Base-by-base conservation (phyloP, 2,329 filamentous ascomycete species). In the Simplicillium sp. region DNA sequence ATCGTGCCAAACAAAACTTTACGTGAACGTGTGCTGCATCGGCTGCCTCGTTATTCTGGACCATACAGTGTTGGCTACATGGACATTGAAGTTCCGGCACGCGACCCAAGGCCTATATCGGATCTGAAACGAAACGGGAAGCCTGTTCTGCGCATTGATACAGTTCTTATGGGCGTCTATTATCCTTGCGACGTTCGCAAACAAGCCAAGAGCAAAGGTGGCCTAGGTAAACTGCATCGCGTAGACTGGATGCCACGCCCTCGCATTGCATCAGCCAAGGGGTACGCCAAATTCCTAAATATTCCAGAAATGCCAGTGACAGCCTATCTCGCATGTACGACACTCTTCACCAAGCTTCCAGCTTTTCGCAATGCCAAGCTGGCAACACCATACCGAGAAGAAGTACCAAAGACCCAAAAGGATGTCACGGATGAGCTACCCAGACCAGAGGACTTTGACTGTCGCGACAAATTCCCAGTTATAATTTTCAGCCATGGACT, bases 1-100 rank as follows among this genome's bases (percentile, higher is more conserved):
- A 15, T 33, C 31, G 12, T 33, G 11, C 59, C 58, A 14, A 49
- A 47, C 13, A 57, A 54, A 34, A 53, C 56, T 7, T 40, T 62
- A 34, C 55, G 59, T 36, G 66, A 68, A 41, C 50, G 51, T n/a
- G 50, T 67, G 37, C 54, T 67, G 31, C 62, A 67, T 50, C 50
- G 58, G 3, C 74, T 85, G 38, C 80, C 81, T 3, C 54, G 67
- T 12, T 82, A 82, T 51, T 70, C 73, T 2, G 81, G 82, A 1
- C 77, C 77, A 1, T 82, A 84, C 56, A 71, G 71, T 46, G 81
- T 87, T 33, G 81, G 82, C 18, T 82, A 77, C 11, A 68, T 83
- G 54, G 80, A 84, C 49, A 65, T 81, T 42, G 80, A 84, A 55
- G 68, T 83, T 20, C 77, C 80, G 5, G 70, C 68, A 13, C 54